These are phyloP conservation scores for Populus hybrid DNA, from an alignment of 441 rosid species.

Conservation along the genomic window DNA sequence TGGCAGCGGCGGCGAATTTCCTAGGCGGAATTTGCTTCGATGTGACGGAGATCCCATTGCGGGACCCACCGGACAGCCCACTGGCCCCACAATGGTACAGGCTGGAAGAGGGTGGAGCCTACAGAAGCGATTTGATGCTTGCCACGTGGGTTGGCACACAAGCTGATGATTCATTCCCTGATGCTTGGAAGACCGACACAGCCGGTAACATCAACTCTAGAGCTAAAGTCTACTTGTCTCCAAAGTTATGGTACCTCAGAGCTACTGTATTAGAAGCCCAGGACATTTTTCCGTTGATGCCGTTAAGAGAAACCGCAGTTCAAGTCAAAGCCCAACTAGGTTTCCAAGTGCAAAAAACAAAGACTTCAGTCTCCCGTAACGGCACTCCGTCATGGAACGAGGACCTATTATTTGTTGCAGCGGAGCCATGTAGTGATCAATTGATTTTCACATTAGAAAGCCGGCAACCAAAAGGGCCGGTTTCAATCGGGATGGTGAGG, in stretches of 20 bases:
- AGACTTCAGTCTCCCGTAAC: slow-evolving; percentile 50
- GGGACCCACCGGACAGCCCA: slow-evolving; percentile 87
- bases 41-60: slow-evolving; percentile 67
- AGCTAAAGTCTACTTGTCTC: slow-evolving; percentile 83
- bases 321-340: slow-evolving; percentile 68
- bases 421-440: slow-evolving; percentile 74
- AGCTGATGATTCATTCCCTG: slow-evolving; percentile 83
- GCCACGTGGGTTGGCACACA: slow-evolving; percentile 94
- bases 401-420: slow-evolving; percentile 72
- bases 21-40: slow-evolving; percentile 87
- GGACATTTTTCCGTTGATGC: slow-evolving; percentile 48
- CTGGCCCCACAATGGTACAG: slow-evolving; percentile 93
- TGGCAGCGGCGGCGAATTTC: slow-evolving; percentile 45
- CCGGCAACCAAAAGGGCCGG: slow-evolving; percentile 45
- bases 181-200: slow-evolving; percentile 84
- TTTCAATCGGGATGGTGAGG: slow-evolving; percentile 40
- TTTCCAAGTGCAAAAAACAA: slow-evolving; percentile 64
- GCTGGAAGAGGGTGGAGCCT: slow-evolving; percentile 46
- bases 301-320: slow-evolving; percentile 40
- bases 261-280: slow-evolving; percentile 82
- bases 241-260: slow-evolving; percentile 84
- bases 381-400: slow-evolving; percentile 78
- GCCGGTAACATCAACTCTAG: slow-evolving; percentile 69
- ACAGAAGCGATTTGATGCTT: slow-evolving; percentile 66
- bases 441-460: slow-evolving; percentile 60